These are phyloP conservation scores for Lentinula edodes DNA, from an alignment of 768 basidiomycete species.

Conservation along the genomic window DNA sequence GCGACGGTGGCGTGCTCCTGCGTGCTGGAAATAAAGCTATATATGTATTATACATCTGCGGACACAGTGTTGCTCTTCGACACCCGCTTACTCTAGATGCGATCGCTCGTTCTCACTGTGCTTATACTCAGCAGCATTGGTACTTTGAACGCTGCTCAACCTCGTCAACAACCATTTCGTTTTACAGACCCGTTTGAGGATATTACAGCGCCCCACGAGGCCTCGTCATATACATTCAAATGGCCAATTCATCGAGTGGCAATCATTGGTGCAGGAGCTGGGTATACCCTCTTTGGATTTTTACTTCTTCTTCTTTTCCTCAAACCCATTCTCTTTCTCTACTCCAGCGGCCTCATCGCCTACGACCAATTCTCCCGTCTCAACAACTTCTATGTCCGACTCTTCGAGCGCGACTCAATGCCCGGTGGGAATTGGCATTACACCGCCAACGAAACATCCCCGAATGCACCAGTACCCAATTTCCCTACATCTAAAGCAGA, in stretches of 20 bases:
- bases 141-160: not conserved
- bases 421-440: slow-evolving; percentile 41
- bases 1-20: not conserved
- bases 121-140: not conserved
- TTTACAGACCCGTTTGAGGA: not conserved
- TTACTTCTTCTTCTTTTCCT: not conserved
- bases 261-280: slow-evolving; percentile 36
- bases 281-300: slow-evolving; percentile 18
- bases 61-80: not conserved
- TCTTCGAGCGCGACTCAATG: slow-evolving; percentile 30
- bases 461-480: slow-evolving; percentile 30
- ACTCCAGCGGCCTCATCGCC: slow-evolving; percentile 26
- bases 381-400: slow-evolving; percentile 20
- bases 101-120: not conserved
- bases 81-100: not conserved
- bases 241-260: slow-evolving; percentile 32
- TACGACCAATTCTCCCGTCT: slow-evolving; percentile 28
- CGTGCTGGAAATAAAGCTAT: not conserved
- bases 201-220: not conserved
- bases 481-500: slow-evolving; percentile 24
- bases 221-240: slow-evolving; percentile 25
- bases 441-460: slow-evolving; percentile 26
- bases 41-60: not conserved
- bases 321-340: not conserved
- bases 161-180: not conserved